Evolutionary conservation across 1,284 basidiomycete genomes (phyloP), one percentile per base, ranked within the genome.

Genomic region (Coniferiporia weirii): DNA sequence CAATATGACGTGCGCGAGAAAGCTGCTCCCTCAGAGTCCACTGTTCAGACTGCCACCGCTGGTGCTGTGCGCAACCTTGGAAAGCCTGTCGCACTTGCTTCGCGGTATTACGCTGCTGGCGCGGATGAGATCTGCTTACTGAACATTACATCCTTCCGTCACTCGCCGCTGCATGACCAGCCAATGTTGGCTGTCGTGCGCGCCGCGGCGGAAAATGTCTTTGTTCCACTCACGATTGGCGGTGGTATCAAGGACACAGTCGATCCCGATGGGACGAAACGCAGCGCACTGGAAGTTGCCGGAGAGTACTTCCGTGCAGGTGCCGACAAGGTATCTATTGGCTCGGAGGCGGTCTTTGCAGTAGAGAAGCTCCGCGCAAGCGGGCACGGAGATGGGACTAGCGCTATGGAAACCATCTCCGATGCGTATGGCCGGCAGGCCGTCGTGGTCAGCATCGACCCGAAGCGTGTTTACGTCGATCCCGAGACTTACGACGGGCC

Each of bases 81-180:
- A 61, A 98, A 98, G 75, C 97, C 97, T 2, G 94, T 99, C 67
- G 86, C 93, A 43, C 85, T 99, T 54, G 91, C 96, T 1, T 81
- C 82, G 52, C 83, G 85, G 62, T 99, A 99, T 76, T 98, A 91
- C 74, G 73, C 78, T 15, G 84, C 87, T 51, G 96, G 95, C 36
- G 97, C 97, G 50, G 97, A 99, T 75, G 97, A 99, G 74, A 80
- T 99, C 52, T 96, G 93, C 68, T 88, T 99, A 67, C 87, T 99
- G 71, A 99, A 99, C 76, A 99, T 99, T 78, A 99, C 97, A 7
- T 98, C 95, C 57, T 99, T 99, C 85, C 91, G 97, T 62, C 89
- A 92, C 65, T 98, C 93, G 6, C 95, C 97, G 0, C 80, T 99
- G 46, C 86, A 81, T 56, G 97, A 99, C 74, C 97, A 99, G 73